Conservation (phyloP, 257 asterid genomes). For the Nemophila menziesii region DNA sequence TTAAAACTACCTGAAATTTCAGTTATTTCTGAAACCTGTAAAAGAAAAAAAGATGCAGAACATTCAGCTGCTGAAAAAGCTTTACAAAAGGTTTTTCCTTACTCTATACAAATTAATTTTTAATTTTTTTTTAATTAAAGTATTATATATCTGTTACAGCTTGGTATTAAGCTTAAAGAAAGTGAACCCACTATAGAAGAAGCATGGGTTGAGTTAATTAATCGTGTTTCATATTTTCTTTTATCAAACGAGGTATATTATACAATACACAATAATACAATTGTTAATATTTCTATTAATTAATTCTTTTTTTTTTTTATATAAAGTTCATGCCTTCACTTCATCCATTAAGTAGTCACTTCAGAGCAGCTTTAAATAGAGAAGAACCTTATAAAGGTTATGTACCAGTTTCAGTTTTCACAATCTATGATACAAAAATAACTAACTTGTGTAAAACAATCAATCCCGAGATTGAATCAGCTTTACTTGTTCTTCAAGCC, state of each 20-base stretch:
- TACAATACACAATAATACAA: not conserved
- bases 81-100: slow-evolving; percentile 49
- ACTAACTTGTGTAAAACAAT: slow-evolving; percentile 63
- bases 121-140: not conserved
- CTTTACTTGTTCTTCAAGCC: slow-evolving; percentile 45
- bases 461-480: slow-evolving; percentile 43
- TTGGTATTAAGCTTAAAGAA: slow-evolving; percentile 55
- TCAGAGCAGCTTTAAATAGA: slow-evolving; percentile 65
- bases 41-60: slow-evolving; percentile 80
- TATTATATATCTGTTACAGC: slow-evolving; percentile 32
- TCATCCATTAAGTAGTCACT: slow-evolving; percentile 84
- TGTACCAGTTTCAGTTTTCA: slow-evolving; percentile 68
- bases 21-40: slow-evolving; percentile 52
- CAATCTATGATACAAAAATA: slow-evolving; percentile 51
- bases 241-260: slow-evolving; percentile 67
- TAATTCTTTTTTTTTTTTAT: slow-evolving; percentile 7
- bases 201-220: slow-evolving; percentile 63
- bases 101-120: not conserved
- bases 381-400: slow-evolving; percentile 45
- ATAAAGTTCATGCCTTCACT: slow-evolving; percentile 61
- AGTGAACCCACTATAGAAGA: slow-evolving; percentile 50
- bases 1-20: slow-evolving; percentile 64
- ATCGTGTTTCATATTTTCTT: slow-evolving; percentile 40
- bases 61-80: slow-evolving; percentile 94
- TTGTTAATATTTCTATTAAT: not conserved